Conservation (phyloP, 2,329 filamentous ascomycete species). For the Aspergillus pseudoglaucus region DNA sequence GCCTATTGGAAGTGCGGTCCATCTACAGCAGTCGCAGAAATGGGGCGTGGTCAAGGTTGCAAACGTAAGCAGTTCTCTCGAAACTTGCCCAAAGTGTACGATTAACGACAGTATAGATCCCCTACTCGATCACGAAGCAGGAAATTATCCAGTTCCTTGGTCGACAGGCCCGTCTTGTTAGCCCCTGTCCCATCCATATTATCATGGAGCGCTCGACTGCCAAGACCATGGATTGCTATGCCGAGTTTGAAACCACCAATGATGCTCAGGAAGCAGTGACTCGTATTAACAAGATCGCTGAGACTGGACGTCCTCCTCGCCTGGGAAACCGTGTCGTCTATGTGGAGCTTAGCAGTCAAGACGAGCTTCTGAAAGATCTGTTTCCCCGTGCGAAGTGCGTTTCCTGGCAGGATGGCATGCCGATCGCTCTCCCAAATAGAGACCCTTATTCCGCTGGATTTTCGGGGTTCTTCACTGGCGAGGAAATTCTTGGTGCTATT, state of each 20-base stretch:
- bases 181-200: conserved; percentile 45
- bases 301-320: conserved; percentile 34
- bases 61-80: conserved; percentile 24
- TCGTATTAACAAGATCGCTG: conserved; percentile 30
- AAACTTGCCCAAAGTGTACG: not conserved
- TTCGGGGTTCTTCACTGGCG: conserved; percentile 44
- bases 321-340: conserved; percentile 45
- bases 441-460: conserved; percentile 46
- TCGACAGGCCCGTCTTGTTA: conserved; percentile 35
- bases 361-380: conserved; percentile 44
- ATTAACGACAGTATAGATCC: conserved; percentile 33
- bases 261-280: conserved; percentile 34
- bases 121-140: conserved; percentile 44
- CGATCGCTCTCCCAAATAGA: conserved; percentile 25
- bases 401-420: conserved; percentile 36
- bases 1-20: conserved; percentile 22
- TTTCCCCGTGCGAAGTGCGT: conserved; percentile 49
- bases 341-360: conserved; percentile 41
- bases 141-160: conserved; percentile 45
- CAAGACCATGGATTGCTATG: conserved; percentile 50
- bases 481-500: conserved; percentile 43
- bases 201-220: conserved; percentile 53
- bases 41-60: conserved; percentile 30
- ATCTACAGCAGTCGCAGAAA: conserved; percentile 11
- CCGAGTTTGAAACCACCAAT: conserved; percentile 37